These are phyloP conservation scores for Cytospora mali DNA, from an alignment of 2,329 filamentous ascomycete species.

Conservation along the genomic window DNA sequence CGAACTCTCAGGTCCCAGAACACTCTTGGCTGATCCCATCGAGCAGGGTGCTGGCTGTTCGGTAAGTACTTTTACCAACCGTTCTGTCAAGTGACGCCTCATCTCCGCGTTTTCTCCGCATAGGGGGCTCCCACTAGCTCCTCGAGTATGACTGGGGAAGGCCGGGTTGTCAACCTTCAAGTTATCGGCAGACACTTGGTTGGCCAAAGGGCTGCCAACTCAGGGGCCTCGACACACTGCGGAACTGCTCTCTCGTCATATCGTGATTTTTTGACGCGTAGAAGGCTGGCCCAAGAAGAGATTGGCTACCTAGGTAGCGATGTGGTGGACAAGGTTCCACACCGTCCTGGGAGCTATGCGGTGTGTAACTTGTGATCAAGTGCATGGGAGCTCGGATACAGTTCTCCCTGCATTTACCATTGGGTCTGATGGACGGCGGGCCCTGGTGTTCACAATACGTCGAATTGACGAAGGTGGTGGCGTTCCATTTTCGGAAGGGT, in stretches of 20 bases:
- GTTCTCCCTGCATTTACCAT: conserved; percentile 6
- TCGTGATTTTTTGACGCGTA: not conserved
- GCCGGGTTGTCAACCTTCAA: not conserved
- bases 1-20: not conserved
- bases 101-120: conserved; percentile 22
- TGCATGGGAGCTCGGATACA: conserved; percentile 8
- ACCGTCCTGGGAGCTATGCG: not conserved
- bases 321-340: not conserved
- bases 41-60: not conserved
- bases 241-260: not conserved
- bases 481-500: conserved; percentile 3
- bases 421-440: conserved; percentile 11
- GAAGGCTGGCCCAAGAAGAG: not conserved
- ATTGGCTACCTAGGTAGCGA: not conserved
- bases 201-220: conserved; percentile 19
- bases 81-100: not conserved
- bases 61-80: conserved; percentile 21
- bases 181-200: conserved; percentile 26
- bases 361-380: not conserved
- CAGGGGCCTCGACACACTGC: not conserved
- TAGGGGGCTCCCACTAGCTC: conserved; percentile 24
- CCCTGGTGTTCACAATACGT: conserved; percentile 11
- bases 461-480: conserved; percentile 18
- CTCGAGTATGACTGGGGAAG: not conserved
- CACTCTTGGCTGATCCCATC: not conserved